Evolutionary conservation across 1,284 basidiomycete genomes (phyloP), one percentile per base, ranked within the genome.

Genomic region (Cryptococcus sp.): DNA sequence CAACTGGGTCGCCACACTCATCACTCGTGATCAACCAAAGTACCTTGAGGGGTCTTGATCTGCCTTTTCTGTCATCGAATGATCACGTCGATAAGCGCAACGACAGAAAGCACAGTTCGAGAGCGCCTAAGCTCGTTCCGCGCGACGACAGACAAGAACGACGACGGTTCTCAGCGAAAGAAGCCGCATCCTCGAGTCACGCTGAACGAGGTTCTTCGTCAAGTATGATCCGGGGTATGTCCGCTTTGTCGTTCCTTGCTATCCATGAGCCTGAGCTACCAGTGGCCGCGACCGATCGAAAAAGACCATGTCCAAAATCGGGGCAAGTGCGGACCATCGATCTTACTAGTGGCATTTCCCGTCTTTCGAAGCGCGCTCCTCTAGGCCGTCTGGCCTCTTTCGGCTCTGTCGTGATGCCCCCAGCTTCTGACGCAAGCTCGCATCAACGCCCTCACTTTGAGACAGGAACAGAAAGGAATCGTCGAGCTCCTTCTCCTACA

Each of bases 181-280:
- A 35, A 45, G n/a, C 19, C 49, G 6, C 43, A 46, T 50, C 54
- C 47, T 13, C 19, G 47, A 3, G 22, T 23, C 39, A 19, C 52
- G 17, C 17, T 52, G 16, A 5, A 35, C 13, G 19, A 22, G 35
- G 20, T 11, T 19, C 38, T 39, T 19, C 41, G 3, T 17, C 50
- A 3, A 30, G 10, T 20, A 35, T 7, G 50, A 42, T 10, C 23
- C 17, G 25, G 23, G 50, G 48, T 19, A 46, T 62, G 40, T 48
- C 57, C 17, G 63, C 60, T 4, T 35, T 62, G n/a, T 59, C 57
- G 7, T 65, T 63, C 50, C 49, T 65, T 2, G 63, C 63, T 3
- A 22, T 62, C n/a, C 53, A 65, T 25, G 57, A 62, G 42, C 42
- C 20, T 13, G n/a, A n/a, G n/a, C 8, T 10, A 45, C 8, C 42